Conservation (phyloP, 345 rosid species). For the Eucalyptus paniculata region DNA sequence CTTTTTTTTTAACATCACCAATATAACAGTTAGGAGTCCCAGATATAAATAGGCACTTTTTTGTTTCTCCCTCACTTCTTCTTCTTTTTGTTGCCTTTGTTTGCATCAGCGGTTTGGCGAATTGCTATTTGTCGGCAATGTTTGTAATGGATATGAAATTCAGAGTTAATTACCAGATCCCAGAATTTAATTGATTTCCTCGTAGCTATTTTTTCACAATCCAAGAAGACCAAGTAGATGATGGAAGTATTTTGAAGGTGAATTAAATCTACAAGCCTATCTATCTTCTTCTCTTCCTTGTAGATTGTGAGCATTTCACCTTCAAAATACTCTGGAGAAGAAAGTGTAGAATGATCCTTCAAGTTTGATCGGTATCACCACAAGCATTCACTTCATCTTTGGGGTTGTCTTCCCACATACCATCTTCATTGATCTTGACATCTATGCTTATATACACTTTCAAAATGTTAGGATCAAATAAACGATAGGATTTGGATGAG, state of each 20-base stretch:
- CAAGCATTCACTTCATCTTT: too few relatives aligned
- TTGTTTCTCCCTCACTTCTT: background rate
- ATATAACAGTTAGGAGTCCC: background rate
- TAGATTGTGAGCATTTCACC: too few relatives aligned
- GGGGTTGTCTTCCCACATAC: too few relatives aligned
- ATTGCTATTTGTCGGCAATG: background rate
- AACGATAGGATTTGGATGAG: accelerated
- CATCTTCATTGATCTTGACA: too few relatives aligned
- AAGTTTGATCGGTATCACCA: too few relatives aligned
- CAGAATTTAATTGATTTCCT: background rate
- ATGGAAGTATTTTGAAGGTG: too few relatives aligned
- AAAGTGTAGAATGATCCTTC: too few relatives aligned
- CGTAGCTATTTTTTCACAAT: background rate
- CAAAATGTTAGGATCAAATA: too few relatives aligned
- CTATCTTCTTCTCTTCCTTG: too few relatives aligned
- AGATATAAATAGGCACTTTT: background rate
- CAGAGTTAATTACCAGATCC: background rate
- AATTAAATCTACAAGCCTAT: too few relatives aligned
- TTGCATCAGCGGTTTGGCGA: background rate
- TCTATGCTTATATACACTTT: too few relatives aligned
- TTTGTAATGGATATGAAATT: background rate
- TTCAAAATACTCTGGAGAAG: too few relatives aligned
- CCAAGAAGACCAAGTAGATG: background rate
- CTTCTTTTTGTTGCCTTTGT: background rate
- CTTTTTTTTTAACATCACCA: background rate